These are phyloP conservation scores for Microsporum ferrugineum DNA, from an alignment of 2,329 filamentous ascomycete species.

Conservation along the genomic window DNA sequence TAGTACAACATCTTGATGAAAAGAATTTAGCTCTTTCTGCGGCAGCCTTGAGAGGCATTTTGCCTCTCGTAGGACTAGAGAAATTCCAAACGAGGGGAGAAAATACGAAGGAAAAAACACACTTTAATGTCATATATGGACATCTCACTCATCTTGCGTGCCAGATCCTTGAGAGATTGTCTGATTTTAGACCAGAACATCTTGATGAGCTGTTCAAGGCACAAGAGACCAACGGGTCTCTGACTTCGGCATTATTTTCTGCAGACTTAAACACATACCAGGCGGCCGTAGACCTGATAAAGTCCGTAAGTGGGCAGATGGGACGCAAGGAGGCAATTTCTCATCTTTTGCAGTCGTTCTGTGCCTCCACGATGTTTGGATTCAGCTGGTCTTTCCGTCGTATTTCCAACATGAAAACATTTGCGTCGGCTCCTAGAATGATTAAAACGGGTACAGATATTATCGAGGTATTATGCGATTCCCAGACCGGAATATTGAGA, in stretches of 20 bases:
- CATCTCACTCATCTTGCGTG: constrained; percentile 54
- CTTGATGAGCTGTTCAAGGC: constrained; percentile 59
- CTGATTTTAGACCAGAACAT: constrained; percentile 60
- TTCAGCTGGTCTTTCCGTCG: constrained; percentile 46
- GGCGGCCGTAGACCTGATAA: constrained; percentile 69
- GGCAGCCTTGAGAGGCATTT: constrained; percentile 58
- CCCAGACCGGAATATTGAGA: constrained; percentile 51
- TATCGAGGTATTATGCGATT: constrained; percentile 52
- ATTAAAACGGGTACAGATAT: constrained; percentile 52
- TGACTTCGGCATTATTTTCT: constrained; percentile 71
- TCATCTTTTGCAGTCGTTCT: constrained; percentile 48
- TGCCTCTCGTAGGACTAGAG: constrained; percentile 63
- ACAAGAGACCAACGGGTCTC: constrained; percentile 55
- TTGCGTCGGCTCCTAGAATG: constrained; percentile 49
- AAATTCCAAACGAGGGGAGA: constrained; percentile 48
- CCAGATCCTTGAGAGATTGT: constrained; percentile 64
- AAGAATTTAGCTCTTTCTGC: constrained; percentile 62
- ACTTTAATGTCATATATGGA: constrained; percentile 65
- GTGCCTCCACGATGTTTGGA: constrained; percentile 45
- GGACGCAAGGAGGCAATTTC: constrained; percentile 50
- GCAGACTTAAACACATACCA: constrained; percentile 69
- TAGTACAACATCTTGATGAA: constrained; percentile 55
- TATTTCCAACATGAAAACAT: constrained; percentile 46
- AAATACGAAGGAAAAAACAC: constrained; percentile 43
- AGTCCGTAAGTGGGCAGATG: constrained; percentile 63